phyloP scores from a whole-genome alignment of 169 alveolate species.

The Cystoisospora suis region DNA sequence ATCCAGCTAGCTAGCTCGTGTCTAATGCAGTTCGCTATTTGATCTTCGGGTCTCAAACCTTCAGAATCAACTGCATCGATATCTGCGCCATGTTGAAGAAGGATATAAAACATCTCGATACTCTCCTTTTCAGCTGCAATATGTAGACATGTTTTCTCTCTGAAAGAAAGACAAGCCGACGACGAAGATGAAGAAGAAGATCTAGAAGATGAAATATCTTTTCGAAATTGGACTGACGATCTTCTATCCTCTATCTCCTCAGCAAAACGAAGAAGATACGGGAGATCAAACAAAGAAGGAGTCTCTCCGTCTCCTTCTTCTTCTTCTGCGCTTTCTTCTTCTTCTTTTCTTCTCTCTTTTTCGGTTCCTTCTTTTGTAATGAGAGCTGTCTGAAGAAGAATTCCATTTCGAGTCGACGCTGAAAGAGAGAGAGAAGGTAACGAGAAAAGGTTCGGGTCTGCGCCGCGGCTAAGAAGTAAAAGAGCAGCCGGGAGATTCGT shows the following conservation, averaged over 20 bases:
- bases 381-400: neutral
- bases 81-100: slow-evolving; percentile 15
- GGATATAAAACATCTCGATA: neutral
- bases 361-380: neutral
- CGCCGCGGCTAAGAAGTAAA: neutral
- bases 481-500: neutral
- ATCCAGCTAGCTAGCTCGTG: no score
- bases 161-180: neutral
- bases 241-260: neutral
- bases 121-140: neutral
- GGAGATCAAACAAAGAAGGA: no score
- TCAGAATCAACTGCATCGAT: neutral
- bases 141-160: neutral
- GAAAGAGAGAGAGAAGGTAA: neutral
- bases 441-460: neutral
- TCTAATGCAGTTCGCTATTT: neutral
- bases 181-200: neutral
- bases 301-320: no score
- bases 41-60: neutral
- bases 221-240: neutral
- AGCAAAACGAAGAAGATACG: neutral
- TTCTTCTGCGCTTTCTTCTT: no score
- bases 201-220: neutral
- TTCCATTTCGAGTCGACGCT: neutral
- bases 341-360: neutral